These are phyloP conservation scores for Aureobasidium sp. DNA, from an alignment of 2,329 filamentous ascomycete genomes.

Conservation along the genomic window DNA sequence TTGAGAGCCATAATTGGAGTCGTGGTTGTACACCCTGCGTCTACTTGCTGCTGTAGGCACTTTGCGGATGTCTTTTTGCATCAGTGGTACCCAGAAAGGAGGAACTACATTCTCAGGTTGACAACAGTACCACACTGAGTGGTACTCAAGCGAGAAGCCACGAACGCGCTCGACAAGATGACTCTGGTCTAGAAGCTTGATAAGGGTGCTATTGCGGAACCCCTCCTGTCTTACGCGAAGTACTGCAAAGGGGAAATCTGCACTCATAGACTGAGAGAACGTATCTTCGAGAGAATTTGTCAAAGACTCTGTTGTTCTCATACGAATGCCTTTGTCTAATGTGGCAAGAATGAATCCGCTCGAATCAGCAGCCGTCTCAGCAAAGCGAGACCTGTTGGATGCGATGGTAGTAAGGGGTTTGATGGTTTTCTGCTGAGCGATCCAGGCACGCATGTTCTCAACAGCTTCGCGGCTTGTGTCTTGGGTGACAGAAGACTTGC, in stretches of 20 bases:
- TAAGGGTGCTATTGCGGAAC: slow-evolving; percentile 27
- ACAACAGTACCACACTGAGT: slow-evolving; percentile 42
- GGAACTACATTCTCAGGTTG: slow-evolving; percentile 35
- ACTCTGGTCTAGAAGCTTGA: slow-evolving; percentile 37
- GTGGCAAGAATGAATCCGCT: slow-evolving; percentile 38
- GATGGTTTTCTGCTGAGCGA: slow-evolving; percentile 35
- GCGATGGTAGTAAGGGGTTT: slow-evolving; percentile 38
- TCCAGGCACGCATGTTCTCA: slow-evolving; percentile 30
- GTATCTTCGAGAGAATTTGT: neutral
- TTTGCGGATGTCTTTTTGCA: slow-evolving; percentile 45
- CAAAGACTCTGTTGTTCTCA: slow-evolving; percentile 21
- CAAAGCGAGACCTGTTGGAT: slow-evolving; percentile 39
- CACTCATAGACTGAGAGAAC: slow-evolving; percentile 10
- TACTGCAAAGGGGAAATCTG: slow-evolving; percentile 42
- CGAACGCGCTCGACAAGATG: slow-evolving; percentile 44
- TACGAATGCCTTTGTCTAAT: slow-evolving; percentile 38
- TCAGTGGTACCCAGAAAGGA: slow-evolving; percentile 40
- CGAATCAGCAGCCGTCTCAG: slow-evolving; percentile 36
- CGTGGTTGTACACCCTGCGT: slow-evolving; percentile 17
- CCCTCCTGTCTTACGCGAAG: slow-evolving; percentile 44
- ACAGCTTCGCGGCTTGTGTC: slow-evolving; percentile 16
- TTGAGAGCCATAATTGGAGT: slow-evolving; percentile 13
- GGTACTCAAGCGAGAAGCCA: slow-evolving; percentile 45
- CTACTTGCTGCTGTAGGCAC: slow-evolving; percentile 33
- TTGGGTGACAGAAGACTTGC: slow-evolving; percentile 17